Percentiles rank a stretch among this genome's conserved stretches.
phyloP scores from a whole-genome alignment of 1,284 basidiomycete species.

The Malassezia sp. region DNA sequence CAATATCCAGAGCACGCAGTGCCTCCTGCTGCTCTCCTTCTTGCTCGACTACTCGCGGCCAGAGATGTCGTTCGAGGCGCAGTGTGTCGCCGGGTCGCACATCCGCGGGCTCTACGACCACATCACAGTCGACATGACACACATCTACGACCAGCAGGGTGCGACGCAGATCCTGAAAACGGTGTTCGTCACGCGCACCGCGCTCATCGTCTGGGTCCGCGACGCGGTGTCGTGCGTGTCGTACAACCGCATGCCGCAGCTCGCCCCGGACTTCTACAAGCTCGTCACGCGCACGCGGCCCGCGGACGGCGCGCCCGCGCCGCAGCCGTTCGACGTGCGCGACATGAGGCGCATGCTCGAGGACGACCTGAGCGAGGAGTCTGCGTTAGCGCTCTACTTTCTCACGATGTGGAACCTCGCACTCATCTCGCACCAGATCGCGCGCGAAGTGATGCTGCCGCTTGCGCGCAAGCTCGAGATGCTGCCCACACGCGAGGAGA shows the following conservation, averaged over 20 bases:
- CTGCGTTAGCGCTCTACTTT: background rate
- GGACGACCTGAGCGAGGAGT: background rate
- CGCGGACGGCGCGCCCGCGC: background rate
- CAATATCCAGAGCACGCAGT: constrained; percentile 25
- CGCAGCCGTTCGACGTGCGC: background rate
- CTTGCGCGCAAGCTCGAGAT: background rate
- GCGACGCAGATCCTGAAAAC: background rate
- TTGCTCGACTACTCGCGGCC: constrained; percentile 24
- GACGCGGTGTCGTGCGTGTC: constrained; percentile 9
- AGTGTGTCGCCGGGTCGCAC: constrained; percentile 3
- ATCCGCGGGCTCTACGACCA: background rate
- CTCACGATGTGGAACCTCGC: background rate
- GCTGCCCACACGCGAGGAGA: background rate
- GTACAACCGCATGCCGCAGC: background rate
- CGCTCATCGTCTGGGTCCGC: background rate
- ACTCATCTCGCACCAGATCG: constrained; percentile 2
- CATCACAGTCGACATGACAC: background rate
- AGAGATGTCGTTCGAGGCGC: constrained; percentile 6
- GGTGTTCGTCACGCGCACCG: background rate
- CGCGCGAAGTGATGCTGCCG: background rate
- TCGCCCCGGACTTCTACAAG: constrained; percentile 1
- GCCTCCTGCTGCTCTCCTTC: constrained; percentile 25
- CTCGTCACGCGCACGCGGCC: background rate
- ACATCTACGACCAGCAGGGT: background rate
- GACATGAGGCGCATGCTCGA: background rate